phyloP scores from a whole-genome alignment of 257 asterid genomes.

The Fraxinus cuspidata region DNA sequence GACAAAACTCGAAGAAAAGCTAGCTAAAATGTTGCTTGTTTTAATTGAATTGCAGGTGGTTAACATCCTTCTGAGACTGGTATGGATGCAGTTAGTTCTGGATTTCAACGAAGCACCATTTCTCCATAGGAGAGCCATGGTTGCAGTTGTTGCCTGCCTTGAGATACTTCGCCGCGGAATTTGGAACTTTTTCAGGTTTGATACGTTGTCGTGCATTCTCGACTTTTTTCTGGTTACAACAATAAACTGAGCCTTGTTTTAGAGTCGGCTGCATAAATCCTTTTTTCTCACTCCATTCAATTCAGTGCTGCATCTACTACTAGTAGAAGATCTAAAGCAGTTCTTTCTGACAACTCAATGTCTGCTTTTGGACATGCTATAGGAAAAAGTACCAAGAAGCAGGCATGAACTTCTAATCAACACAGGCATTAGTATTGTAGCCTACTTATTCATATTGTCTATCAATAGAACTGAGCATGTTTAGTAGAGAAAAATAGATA shows the following conservation, averaged over 20 bases:
- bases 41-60: slow-evolving; percentile 44
- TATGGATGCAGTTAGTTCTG: slow-evolving; percentile 88
- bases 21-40: not conserved
- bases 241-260: not conserved
- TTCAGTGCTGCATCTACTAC: not conserved
- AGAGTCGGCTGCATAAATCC: not conserved
- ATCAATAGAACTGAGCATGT: not conserved
- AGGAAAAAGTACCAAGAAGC: no score
- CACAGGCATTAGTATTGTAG: no score
- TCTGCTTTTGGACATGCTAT: not conserved
- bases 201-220: not conserved
- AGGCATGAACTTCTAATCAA: no score
- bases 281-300: no score
- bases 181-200: slow-evolving; percentile 92
- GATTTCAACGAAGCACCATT: slow-evolving; percentile 42
- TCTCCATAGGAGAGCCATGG: slow-evolving; percentile 56
- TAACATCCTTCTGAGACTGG: slow-evolving; percentile 71
- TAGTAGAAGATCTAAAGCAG: no score
- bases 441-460: no score
- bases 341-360: no score
- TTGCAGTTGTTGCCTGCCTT: slow-evolving; percentile 64
- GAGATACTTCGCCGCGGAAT: slow-evolving; percentile 86
- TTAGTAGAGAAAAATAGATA: not conserved
- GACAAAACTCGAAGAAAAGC: not conserved
- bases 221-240: not conserved